phyloP scores from a whole-genome alignment of 495 filamentous ascomycete genomes.

The Lophium mytilinum region DNA sequence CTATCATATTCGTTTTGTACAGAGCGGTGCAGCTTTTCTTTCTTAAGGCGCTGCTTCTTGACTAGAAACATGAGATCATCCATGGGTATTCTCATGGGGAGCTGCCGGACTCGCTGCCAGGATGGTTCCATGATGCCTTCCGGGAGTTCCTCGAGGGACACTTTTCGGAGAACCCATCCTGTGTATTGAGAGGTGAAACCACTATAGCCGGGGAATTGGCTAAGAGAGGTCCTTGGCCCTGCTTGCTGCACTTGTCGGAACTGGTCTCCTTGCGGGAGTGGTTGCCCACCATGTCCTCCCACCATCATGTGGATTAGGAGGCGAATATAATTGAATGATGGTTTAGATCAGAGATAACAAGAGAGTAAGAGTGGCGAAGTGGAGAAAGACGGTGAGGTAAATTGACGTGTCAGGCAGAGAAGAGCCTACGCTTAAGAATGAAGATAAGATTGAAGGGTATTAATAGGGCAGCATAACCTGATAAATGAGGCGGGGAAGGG shows the following conservation, averaged over 20 bases:
- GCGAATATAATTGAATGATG: neutral
- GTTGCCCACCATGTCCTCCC: neutral
- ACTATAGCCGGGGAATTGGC: neutral
- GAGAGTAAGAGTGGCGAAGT: neutral
- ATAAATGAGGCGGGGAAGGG: neutral
- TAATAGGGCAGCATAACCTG: neutral
- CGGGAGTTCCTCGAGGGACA: neutral
- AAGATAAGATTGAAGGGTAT: neutral
- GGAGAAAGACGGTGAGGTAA: neutral
- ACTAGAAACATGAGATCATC: neutral
- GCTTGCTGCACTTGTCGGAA: neutral
- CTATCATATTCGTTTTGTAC: neutral
- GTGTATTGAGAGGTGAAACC: neutral
- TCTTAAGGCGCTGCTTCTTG: neutral
- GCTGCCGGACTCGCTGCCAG: neutral
- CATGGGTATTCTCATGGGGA: neutral
- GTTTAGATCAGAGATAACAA: neutral
- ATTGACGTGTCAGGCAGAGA: neutral
- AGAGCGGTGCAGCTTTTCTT: neutral
- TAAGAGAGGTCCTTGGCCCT: neutral
- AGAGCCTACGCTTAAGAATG: neutral
- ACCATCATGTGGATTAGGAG: neutral
- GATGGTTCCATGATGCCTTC: neutral
- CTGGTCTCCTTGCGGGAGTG: neutral
- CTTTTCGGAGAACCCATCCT: constrained; percentile 1